Percentiles rank a stretch among this genome's conserved stretches.
These are phyloP conservation scores for Biscogniauxia mediterranea DNA, from an alignment of 2,329 filamentous ascomycete species.

Conservation along the genomic window DNA sequence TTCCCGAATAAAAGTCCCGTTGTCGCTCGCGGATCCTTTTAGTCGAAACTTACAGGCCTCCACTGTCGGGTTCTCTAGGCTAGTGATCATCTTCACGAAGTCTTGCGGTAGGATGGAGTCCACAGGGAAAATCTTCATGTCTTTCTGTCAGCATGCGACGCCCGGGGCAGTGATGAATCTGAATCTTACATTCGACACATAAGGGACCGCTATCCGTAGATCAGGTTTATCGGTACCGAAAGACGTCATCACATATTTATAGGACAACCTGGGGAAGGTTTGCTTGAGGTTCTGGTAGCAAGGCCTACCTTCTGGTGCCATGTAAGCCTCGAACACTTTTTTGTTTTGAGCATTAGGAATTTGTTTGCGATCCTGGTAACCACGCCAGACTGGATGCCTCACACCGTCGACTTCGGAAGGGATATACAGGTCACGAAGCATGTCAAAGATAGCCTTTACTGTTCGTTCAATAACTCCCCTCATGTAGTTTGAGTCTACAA, in stretches of 20 bases:
- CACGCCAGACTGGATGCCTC: slow-evolving; percentile 7
- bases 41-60: slow-evolving; percentile 72
- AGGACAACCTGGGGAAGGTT: slow-evolving; percentile 41
- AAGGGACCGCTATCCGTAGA: slow-evolving; percentile 56
- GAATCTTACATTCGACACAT: slow-evolving; percentile 53
- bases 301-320: background rate
- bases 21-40: slow-evolving; percentile 45
- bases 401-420: slow-evolving; percentile 30
- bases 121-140: slow-evolving; percentile 60
- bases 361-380: background rate
- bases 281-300: background rate
- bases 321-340: background rate
- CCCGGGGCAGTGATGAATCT: background rate
- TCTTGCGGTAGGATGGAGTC: slow-evolving; percentile 60
- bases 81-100: slow-evolving; percentile 73
- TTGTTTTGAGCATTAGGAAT: background rate
- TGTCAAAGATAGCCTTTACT: slow-evolving; percentile 53
- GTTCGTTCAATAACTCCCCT: slow-evolving; percentile 56
- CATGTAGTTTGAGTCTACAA: slow-evolving; percentile 69
- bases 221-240: slow-evolving; percentile 96
- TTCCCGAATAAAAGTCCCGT: slow-evolving; percentile 42
- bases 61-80: slow-evolving; percentile 65
- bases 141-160: slow-evolving; percentile 20
- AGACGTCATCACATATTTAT: slow-evolving; percentile 71
- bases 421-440: slow-evolving; percentile 43